Percentiles rank a stretch among this genome's conserved stretches.
These are phyloP conservation scores for Rhynchosporium graminicola DNA, from an alignment of 2,329 filamentous ascomycete genomes.

Conservation along the genomic window DNA sequence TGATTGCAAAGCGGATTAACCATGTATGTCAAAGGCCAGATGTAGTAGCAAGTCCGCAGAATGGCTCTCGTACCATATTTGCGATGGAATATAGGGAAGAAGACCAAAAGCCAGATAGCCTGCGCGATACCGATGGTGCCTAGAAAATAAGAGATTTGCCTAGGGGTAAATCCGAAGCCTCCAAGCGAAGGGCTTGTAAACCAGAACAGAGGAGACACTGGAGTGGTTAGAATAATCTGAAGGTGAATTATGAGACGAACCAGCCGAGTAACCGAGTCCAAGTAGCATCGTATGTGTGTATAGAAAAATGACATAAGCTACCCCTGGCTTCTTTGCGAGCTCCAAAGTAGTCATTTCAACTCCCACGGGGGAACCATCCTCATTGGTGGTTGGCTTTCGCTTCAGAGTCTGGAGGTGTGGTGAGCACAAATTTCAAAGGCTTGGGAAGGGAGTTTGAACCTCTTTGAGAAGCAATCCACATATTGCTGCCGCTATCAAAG, in stretches of 20 bases:
- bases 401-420: conserved; percentile 47
- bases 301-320: conserved; percentile 64
- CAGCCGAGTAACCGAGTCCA: conserved; percentile 69
- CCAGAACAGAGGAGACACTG: conserved; percentile 65
- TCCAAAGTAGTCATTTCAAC: conserved; percentile 49
- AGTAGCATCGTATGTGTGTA: conserved; percentile 69
- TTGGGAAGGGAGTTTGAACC: conserved; percentile 22
- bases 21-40: conserved; percentile 66
- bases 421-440: conserved; percentile 2
- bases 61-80: conserved; percentile 67
- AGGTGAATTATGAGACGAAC: conserved; percentile 14
- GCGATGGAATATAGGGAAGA: conserved; percentile 68
- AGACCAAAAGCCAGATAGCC: conserved; percentile 68
- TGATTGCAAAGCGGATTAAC: conserved; percentile 55
- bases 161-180: conserved; percentile 62
- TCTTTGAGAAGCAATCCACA: conserved; percentile 63
- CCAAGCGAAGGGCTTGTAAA: conserved; percentile 64
- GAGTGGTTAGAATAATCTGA: not conserved
- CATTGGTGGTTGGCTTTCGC: conserved; percentile 30
- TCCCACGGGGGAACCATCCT: conserved; percentile 25
- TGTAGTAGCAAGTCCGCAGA: conserved; percentile 56
- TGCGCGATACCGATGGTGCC: conserved; percentile 65
- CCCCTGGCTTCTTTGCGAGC: conserved; percentile 63
- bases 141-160: conserved; percentile 68
- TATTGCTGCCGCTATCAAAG: conserved; percentile 53